These are phyloP conservation scores for Metschnikowia dekortorum DNA, from an alignment of 805 yeast species.

Conservation along the genomic window DNA sequence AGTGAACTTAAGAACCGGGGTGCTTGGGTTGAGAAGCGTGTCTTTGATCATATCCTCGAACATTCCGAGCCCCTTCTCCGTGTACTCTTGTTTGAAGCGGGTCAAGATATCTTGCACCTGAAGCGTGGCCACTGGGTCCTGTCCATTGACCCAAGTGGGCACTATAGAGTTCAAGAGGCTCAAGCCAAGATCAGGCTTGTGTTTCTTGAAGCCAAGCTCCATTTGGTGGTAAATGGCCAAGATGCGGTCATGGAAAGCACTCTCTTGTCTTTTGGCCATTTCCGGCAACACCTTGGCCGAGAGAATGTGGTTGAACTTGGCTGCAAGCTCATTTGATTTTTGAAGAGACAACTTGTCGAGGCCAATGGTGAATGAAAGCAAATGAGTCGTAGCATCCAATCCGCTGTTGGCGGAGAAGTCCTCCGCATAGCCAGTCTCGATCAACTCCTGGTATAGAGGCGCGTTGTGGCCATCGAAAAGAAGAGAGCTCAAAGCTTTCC, in stretches of 20 bases:
- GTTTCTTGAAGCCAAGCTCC: conserved; percentile 79
- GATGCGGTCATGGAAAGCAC: conserved; percentile 42
- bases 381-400: conserved; percentile 72
- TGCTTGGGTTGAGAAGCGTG: conserved; percentile 40
- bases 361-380: conserved; percentile 78
- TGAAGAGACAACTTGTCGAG: conserved; percentile 63
- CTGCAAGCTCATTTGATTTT: conserved; percentile 44
- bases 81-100: conserved; percentile 60
- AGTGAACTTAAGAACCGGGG: conserved; percentile 62
- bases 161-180: conserved; percentile 65
- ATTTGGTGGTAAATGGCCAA: conserved; percentile 85
- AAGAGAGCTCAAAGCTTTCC: conserved; percentile 66
- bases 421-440: conserved; percentile 79
- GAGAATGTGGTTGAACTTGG: conserved; percentile 45
- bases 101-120: conserved; percentile 59
- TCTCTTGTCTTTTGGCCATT: conserved; percentile 18
- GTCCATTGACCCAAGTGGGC: conserved; percentile 81
- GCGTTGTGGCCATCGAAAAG: conserved; percentile 90
- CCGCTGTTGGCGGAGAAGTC: conserved; percentile 90
- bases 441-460: conserved; percentile 78
- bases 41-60: conserved; percentile 58
- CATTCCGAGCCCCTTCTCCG: conserved; percentile 43
- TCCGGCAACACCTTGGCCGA: conserved; percentile 34
- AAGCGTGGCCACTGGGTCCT: conserved; percentile 68
- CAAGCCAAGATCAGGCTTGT: conserved; percentile 87